Conservation (phyloP, 2,329 filamentous ascomycete species). For the Phaeoacremonium minimum region DNA sequence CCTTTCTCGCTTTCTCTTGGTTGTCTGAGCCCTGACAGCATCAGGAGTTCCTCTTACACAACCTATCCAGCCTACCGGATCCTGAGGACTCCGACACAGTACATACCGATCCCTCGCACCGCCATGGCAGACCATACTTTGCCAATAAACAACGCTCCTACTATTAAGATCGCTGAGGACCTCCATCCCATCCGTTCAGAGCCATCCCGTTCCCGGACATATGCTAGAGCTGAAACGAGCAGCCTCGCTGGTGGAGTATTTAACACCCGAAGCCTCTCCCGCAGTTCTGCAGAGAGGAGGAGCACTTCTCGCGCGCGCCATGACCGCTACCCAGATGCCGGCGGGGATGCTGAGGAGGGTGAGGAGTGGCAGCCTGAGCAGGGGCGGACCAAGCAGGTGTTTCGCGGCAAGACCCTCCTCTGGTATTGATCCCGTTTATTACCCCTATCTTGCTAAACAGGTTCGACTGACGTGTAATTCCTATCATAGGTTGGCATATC, state of each 20-base stretch:
- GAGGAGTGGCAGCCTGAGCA: conserved; percentile 11
- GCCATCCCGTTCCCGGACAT: conserved; percentile 5
- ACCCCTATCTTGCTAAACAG: too few relatives aligned
- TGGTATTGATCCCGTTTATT: too few relatives aligned
- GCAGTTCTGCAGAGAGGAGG: conserved; percentile 4
- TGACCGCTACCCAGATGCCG: conserved; percentile 3
- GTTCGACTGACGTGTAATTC: too few relatives aligned
- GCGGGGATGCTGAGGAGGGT: conserved; percentile 12
- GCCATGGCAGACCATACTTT: not conserved
- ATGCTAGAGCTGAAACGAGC: conserved; percentile 7
- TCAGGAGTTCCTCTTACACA: too few relatives aligned
- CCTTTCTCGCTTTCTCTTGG: too few relatives aligned
- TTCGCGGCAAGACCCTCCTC: conserved; percentile 10
- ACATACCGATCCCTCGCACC: too few relatives aligned
- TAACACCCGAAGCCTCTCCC: conserved; percentile 10
- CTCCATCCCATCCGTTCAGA: conserved; percentile 10
- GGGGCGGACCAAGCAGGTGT: conserved; percentile 13
- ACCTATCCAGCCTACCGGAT: too few relatives aligned
- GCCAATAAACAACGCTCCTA: conserved; percentile 2
- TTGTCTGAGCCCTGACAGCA: too few relatives aligned
- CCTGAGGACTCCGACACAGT: too few relatives aligned
- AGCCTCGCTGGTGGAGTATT: conserved; percentile 12
- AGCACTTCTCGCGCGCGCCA: conserved; percentile 3
- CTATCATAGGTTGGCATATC: conserved; percentile 51
- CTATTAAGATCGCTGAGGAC: conserved; percentile 11